Percentiles rank a stretch among this genome's conserved stretches.
These are phyloP conservation scores for Fusarium sarcochroum DNA, from an alignment of 2,329 filamentous ascomycete species.

Conservation along the genomic window DNA sequence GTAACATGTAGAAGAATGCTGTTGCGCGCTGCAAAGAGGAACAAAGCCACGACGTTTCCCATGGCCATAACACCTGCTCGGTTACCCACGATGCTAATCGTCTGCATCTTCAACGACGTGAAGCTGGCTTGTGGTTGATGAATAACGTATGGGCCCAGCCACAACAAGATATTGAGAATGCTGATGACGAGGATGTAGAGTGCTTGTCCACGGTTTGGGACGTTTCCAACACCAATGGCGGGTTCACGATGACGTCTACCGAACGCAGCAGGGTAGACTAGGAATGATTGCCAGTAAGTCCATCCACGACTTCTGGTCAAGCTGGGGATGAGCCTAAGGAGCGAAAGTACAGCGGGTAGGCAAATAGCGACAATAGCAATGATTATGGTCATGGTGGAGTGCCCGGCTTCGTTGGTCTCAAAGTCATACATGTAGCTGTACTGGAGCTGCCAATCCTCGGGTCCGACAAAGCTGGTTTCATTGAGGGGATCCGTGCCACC, in stretches of 20 bases:
- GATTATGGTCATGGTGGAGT: slow-evolving; percentile 33
- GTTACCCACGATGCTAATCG: slow-evolving; percentile 55
- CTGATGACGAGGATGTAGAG: slow-evolving; percentile 53
- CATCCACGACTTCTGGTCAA: slow-evolving; percentile 45
- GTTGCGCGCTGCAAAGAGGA: slow-evolving; percentile 55
- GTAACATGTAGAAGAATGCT: slow-evolving; percentile 55
- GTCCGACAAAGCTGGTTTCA: slow-evolving; percentile 50
- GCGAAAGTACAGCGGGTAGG: slow-evolving; percentile 51
- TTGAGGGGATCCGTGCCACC: slow-evolving; percentile 48
- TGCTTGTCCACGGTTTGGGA: slow-evolving; percentile 55
- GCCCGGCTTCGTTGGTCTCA: slow-evolving; percentile 59
- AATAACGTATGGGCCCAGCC: slow-evolving; percentile 49
- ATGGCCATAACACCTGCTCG: slow-evolving; percentile 54
- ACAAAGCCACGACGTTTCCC: slow-evolving; percentile 51
- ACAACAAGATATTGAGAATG: slow-evolving; percentile 54
- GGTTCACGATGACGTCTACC: slow-evolving; percentile 53
- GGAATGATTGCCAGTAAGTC: slow-evolving; percentile 49
- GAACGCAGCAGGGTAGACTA: slow-evolving; percentile 52
- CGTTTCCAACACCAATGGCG: slow-evolving; percentile 42
- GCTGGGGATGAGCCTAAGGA: slow-evolving; percentile 54
- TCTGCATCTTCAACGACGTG: slow-evolving; percentile 42
- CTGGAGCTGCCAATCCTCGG: slow-evolving; percentile 53
- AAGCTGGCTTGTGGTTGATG: slow-evolving; percentile 50
- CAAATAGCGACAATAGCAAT: slow-evolving; percentile 51
- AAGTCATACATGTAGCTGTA: slow-evolving; percentile 68